Percentiles rank a stretch among this genome's conserved stretches.
phyloP scores from a whole-genome alignment of 2,329 filamentous ascomycete genomes.

The Sarocladium oryzae region DNA sequence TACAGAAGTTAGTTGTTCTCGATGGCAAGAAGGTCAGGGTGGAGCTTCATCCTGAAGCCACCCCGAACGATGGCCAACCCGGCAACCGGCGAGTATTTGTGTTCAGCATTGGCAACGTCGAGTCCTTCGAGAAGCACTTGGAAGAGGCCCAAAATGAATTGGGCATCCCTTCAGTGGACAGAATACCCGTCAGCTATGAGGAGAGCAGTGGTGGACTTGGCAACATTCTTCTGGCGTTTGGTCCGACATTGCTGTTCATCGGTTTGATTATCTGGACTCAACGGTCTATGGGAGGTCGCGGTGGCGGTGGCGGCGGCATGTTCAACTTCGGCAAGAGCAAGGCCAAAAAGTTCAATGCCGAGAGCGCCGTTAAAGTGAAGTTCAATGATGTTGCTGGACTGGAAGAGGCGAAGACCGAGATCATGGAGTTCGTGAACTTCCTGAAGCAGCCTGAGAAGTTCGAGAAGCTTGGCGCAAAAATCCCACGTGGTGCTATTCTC shows the following conservation, averaged over 20 bases:
- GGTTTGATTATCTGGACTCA: slow-evolving; percentile 76
- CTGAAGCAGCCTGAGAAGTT: slow-evolving; percentile 89
- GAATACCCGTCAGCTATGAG: slow-evolving; percentile 87
- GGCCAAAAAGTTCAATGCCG: slow-evolving; percentile 96
- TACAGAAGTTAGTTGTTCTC: slow-evolving; percentile 84
- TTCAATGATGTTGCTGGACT: slow-evolving; percentile 95
- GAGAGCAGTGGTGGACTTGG: slow-evolving; percentile 69
- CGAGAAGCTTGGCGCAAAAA: slow-evolving; percentile 92
- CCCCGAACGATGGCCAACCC: slow-evolving; percentile 18
- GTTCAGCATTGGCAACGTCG: slow-evolving; percentile 92
- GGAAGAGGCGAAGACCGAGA: slow-evolving; percentile 96
- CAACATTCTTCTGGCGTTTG: slow-evolving; percentile 70
- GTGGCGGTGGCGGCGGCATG: slow-evolving; percentile 63
- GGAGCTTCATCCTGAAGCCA: slow-evolving; percentile 67
- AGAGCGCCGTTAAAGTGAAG: slow-evolving; percentile 93
- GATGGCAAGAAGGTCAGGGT: slow-evolving; percentile 68
- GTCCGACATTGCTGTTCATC: slow-evolving; percentile 79
- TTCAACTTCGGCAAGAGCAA: slow-evolving; percentile 95
- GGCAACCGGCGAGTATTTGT: slow-evolving; percentile 51
- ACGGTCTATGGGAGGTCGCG: slow-evolving; percentile 64
- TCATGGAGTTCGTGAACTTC: slow-evolving; percentile 99
- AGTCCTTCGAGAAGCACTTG: slow-evolving; percentile 83
- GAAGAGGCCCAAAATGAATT: slow-evolving; percentile 86
- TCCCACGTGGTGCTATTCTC: slow-evolving; percentile 91
- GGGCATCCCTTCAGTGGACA: slow-evolving; percentile 76